Conservation (phyloP, 768 basidiomycete species). For the Symmetrospora coprosmae region DNA sequence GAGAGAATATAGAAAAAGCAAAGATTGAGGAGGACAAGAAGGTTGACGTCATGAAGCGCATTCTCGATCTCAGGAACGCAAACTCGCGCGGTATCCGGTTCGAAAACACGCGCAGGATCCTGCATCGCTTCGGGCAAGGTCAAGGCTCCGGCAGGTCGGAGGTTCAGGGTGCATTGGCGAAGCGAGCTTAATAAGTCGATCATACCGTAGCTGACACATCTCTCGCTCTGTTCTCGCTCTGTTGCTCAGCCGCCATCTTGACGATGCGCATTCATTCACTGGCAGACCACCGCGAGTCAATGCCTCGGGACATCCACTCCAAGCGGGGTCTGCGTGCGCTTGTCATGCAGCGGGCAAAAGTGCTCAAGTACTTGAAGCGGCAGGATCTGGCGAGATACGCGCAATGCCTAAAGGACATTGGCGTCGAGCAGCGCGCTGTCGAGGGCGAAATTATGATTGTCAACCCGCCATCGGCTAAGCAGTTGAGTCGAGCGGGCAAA, state of each 20-base stretch:
- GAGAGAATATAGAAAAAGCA: constrained; percentile 42
- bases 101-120: constrained; percentile 68
- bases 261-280: constrained; percentile 74
- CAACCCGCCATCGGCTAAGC: no score
- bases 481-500: no score
- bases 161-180: constrained; percentile 80
- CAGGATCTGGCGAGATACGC: constrained; percentile 59
- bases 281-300: constrained; percentile 52
- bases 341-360: constrained; percentile 66
- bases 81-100: constrained; percentile 71
- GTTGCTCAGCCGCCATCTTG: constrained; percentile 58
- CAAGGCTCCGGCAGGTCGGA: constrained; percentile 69
- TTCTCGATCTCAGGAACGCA: constrained; percentile 75
- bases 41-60: constrained; percentile 45
- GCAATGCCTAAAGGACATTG: constrained; percentile 54
- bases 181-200: no score
- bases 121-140: constrained; percentile 63
- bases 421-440: constrained; percentile 61
- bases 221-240: neutral
- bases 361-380: constrained; percentile 63
- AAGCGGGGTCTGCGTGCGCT: constrained; percentile 60
- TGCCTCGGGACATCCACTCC: constrained; percentile 59
- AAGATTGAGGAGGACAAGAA: constrained; percentile 34
- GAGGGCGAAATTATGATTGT: constrained; percentile 72
- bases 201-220: no score